A percentile compares a stretch with the other conserved stretches of the same genome.
These are phyloP conservation scores for Leccinum brunneo-olivaceum DNA, from an alignment of 1,284 basidiomycete species.

Conservation along the genomic window DNA sequence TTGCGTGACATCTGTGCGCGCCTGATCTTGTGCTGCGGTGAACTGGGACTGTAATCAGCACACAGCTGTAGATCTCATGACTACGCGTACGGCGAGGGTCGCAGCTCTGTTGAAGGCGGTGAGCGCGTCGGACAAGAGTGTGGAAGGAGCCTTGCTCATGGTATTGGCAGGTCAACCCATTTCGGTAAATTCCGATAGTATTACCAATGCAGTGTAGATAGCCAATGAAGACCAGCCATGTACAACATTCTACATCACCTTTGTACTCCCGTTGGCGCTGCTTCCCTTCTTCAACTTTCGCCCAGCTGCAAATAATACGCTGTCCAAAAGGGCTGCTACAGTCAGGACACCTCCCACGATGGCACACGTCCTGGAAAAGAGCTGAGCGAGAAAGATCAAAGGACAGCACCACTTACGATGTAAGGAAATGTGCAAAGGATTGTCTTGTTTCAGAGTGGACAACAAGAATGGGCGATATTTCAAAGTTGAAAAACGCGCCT, in stretches of 20 bases:
- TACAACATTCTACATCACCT: constrained; percentile 40
- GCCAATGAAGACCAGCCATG: neutral
- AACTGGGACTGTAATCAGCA: constrained; percentile 28
- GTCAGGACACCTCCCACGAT: constrained; percentile 97
- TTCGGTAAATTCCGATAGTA: constrained; percentile 23
- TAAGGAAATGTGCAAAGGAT: constrained; percentile 95
- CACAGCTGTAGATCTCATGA: neutral
- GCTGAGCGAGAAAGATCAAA: constrained; percentile 2
- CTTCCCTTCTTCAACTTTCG: constrained; percentile 58
- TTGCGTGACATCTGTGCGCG: constrained; percentile 40
- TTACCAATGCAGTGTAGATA: too few species aligned
- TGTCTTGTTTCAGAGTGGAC: constrained; percentile 88
- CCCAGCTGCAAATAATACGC: constrained; percentile 75
- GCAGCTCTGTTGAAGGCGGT: constrained; percentile 29
- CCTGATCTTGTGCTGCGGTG: constrained; percentile 38
- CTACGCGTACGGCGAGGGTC: constrained; percentile 27
- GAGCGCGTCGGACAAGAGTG: constrained; percentile 30
- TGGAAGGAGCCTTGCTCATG: constrained; percentile 28
- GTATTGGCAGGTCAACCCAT: constrained; percentile 16
- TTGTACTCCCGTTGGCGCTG: constrained; percentile 35
- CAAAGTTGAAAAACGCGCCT: constrained; percentile 93
- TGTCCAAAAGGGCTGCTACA: constrained; percentile 88
- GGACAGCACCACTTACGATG: constrained; percentile 60
- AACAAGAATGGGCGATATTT: constrained; percentile 95
- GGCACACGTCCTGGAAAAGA: constrained; percentile 74